Base-by-base conservation (phyloP, 129 eudicot species). In the Artemisia argyi region DNA sequence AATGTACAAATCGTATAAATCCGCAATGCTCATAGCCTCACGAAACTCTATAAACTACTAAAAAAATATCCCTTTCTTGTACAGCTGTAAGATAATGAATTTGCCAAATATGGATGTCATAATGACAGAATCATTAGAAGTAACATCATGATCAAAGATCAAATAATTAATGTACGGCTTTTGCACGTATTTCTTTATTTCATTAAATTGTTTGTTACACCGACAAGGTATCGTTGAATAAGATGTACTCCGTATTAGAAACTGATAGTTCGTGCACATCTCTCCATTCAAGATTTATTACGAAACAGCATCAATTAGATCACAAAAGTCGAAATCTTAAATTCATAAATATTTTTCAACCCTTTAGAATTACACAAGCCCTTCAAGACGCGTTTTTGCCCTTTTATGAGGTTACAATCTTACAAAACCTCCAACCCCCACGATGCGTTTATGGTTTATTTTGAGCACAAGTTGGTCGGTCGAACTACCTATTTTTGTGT, bases 161-260 rank as follows among this genome's bases (percentile, higher is more conserved):
- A 35, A 55, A 70, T 70, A 16, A 70, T 18, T 7, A 16, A 14
- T 61, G 66, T 63, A 69, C 74, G 65, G 51, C 65, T 69, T 69
- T 55, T 55, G 74, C 65, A 55, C 65, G 17, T 2, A 69, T 28
- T 49, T 73, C 14, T 12, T 6, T 42, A 73, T 73, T 48, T 11
- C 18, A 61, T 48, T 11, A 22, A 47, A 26, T 73, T 62, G 9
- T 26, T 58, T 28, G 77, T 50, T 73, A 73, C 77, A 73, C 77
- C 77, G 77, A 73, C 77, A 73, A 53, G 39, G 14, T 26, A 24
- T 47, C 12, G 26, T 15, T 46, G 44, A 35, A 5, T 4, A n/a
- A 44, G 13, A 24, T 11, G 52, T 46, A 59, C 22, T 60, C n/a
- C n/a, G n/a, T n/a, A n/a, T 42, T 22, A 44, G 7, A 15, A 15